Conservation (phyloP, 2,329 filamentous ascomycete genomes). For the Zymoseptoria ardabiliae region DNA sequence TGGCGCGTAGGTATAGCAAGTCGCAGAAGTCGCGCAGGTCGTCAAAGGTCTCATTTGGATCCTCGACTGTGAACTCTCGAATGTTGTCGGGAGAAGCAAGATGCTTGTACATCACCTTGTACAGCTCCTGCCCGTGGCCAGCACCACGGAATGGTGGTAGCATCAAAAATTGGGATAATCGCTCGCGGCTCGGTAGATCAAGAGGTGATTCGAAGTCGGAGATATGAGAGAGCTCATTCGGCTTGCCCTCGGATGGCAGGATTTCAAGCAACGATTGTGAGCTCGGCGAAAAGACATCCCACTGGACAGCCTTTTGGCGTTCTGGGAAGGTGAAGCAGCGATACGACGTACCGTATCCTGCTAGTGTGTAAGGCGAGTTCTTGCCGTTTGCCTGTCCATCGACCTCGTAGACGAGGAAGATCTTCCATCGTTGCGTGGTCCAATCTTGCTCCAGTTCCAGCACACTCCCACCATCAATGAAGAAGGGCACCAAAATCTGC, state of each 20-base stretch:
- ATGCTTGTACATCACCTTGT: constrained; percentile 70
- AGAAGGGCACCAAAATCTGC: constrained; percentile 75
- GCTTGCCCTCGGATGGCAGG: constrained; percentile 18
- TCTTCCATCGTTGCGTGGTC: constrained; percentile 73
- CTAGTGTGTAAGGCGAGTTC: constrained; percentile 64
- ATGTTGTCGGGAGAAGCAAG: constrained; percentile 57
- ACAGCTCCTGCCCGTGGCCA: constrained; percentile 73
- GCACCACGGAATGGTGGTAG: constrained; percentile 77
- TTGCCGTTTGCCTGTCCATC: constrained; percentile 28
- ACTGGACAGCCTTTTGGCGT: constrained; percentile 17
- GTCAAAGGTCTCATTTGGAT: constrained; percentile 82
- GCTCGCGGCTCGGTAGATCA: constrained; percentile 65
- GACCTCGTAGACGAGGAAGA: constrained; percentile 63
- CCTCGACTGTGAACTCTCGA: constrained; percentile 83
- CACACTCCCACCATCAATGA: constrained; percentile 85
- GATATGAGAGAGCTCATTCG: constrained; percentile 12
- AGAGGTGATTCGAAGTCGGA: constrained; percentile 40
- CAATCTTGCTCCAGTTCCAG: constrained; percentile 66
- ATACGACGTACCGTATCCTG: constrained; percentile 86
- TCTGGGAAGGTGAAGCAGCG: constrained; percentile 54
- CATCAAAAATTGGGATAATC: constrained; percentile 90
- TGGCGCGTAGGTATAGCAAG: constrained; percentile 54
- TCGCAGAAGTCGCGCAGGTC: constrained; percentile 71
- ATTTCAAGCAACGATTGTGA: constrained; percentile 18
- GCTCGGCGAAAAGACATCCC: constrained; percentile 17